Conservation (phyloP, 768 basidiomycete species). For the Xerocomellus intermedius region DNA sequence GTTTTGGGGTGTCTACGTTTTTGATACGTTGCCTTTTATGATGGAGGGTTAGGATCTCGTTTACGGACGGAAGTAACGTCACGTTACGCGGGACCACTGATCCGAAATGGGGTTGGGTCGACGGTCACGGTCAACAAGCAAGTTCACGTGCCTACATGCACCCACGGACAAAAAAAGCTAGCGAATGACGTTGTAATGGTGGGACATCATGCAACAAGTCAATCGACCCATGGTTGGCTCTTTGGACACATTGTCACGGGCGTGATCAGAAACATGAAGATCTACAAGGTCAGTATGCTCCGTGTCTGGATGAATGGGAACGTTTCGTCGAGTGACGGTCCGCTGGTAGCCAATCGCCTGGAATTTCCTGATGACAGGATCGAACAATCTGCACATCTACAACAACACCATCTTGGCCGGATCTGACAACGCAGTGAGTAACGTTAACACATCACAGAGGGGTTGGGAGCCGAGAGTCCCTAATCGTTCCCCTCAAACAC, state of each 20-base stretch:
- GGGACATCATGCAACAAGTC: conserved; percentile 50
- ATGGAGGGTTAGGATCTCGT: conserved; percentile 48
- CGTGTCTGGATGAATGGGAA: not conserved
- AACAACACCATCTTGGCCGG: not conserved
- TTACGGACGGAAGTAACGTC: conserved; percentile 55
- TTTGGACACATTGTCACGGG: conserved; percentile 54
- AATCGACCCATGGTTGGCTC: conserved; percentile 55
- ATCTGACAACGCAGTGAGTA: not conserved
- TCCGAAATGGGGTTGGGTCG: conserved; percentile 54
- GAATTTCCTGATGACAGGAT: conserved; percentile 55
- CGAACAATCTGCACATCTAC: conserved; percentile 46
- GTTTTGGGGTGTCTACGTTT: not conserved
- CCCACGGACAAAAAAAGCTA: not conserved
- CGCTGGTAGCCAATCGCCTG: conserved; percentile 50
- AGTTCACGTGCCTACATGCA: conserved; percentile 7
- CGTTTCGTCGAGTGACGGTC: not conserved
- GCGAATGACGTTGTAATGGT: conserved; percentile 43
- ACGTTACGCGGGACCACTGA: conserved; percentile 52
- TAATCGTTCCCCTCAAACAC: too few relatives aligned
- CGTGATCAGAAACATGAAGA: conserved; percentile 56
- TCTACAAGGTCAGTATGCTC: conserved; percentile 43
- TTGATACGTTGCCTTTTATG: not conserved
- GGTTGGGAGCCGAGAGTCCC: too few relatives aligned
- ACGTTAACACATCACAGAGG: not conserved
- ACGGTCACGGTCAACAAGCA: conserved; percentile 57